Percentiles rank a stretch among this genome's conserved stretches.
Conservation (phyloP, 2,329 filamentous ascomycete species). For the Mollisiaceae sp. region DNA sequence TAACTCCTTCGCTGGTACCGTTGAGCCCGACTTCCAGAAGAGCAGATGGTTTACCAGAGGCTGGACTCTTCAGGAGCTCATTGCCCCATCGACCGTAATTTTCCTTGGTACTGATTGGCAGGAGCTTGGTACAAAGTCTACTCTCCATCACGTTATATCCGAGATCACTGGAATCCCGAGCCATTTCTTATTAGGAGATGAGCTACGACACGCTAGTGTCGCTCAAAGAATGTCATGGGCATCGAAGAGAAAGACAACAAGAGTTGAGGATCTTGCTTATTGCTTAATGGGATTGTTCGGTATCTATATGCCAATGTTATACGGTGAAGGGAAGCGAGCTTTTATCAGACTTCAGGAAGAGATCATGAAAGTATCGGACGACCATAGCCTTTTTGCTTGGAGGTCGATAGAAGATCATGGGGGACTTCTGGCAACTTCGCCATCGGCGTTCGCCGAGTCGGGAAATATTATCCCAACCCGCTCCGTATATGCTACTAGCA, state of each 20-base stretch:
- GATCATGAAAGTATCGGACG: background rate
- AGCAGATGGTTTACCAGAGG: constrained; percentile 13
- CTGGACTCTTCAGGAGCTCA: constrained; percentile 15
- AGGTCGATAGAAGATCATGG: no score
- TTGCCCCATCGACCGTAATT: constrained; percentile 7
- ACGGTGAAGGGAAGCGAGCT: background rate
- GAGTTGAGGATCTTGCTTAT: background rate
- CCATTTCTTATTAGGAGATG: no score
- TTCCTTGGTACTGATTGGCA: constrained; percentile 9
- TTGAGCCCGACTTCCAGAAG: no score
- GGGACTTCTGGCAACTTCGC: no score
- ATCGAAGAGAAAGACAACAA: background rate
- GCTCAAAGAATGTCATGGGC: background rate
- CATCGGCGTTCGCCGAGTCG: no score
- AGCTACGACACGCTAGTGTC: background rate
- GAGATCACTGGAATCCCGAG: constrained; percentile 37
- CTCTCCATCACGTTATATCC: background rate
- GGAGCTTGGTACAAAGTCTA: background rate
- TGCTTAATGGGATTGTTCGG: background rate
- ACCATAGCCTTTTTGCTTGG: no score
- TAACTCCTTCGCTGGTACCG: no score
- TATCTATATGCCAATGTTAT: background rate
- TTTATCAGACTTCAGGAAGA: background rate
- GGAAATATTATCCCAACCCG: no score
- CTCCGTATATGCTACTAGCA: no score